phyloP scores from a whole-genome alignment of 2,329 filamentous ascomycete genomes.

The Cladobotryum protrusum region DNA sequence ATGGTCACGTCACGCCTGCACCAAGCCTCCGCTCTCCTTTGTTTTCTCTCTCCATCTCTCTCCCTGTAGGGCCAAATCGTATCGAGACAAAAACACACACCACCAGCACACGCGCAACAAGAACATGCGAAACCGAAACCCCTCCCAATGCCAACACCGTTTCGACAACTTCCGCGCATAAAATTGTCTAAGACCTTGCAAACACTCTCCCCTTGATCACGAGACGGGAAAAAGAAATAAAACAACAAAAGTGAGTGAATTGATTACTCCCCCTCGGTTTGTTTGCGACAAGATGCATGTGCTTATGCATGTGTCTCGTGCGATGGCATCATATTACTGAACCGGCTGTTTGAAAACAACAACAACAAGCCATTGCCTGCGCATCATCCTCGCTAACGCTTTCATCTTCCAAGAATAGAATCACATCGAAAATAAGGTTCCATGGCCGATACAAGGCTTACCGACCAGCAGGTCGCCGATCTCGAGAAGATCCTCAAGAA shows the following conservation, averaged over 20 bases:
- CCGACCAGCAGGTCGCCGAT: slow-evolving; percentile 52
- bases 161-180: slow-evolving; percentile 2
- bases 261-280: not conserved
- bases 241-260: slow-evolving; percentile 1
- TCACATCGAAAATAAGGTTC: slow-evolving; percentile 1
- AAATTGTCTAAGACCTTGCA: slow-evolving; percentile 9
- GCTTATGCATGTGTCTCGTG: not conserved
- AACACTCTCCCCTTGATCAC: slow-evolving; percentile 5
- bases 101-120: slow-evolving; percentile 3
- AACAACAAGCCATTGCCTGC: not conserved
- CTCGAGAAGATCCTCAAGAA: slow-evolving; percentile 48
- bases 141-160: slow-evolving; percentile 12
- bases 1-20: slow-evolving; percentile 11
- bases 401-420: slow-evolving; percentile 5
- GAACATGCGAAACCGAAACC: not conserved
- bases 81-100: slow-evolving; percentile 4
- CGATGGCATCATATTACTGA: not conserved
- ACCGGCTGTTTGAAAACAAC: not conserved
- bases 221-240: not conserved
- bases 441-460: slow-evolving; percentile 51
- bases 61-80: slow-evolving; percentile 4
- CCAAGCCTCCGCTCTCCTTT: slow-evolving; percentile 8
- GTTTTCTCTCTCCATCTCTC: slow-evolving; percentile 5
- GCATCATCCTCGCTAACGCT: not conserved
- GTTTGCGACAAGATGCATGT: slow-evolving; percentile 1